Percentiles rank a stretch among this genome's conserved stretches.
Evolutionary conservation across 306 rosid species (phyloP).

Genomic region (Inga laurina): DNA sequence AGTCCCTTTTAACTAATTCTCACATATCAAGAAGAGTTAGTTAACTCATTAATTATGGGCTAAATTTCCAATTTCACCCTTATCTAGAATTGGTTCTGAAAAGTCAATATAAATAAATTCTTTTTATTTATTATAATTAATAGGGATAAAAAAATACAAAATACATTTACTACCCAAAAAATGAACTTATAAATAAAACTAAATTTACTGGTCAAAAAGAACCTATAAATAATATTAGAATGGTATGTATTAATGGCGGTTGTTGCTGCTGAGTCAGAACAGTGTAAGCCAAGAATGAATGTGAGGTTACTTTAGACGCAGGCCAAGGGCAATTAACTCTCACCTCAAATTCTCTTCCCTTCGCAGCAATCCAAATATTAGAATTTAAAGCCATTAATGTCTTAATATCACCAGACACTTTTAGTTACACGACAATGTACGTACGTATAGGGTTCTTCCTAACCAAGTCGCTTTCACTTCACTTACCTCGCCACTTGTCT

Average conservation of each 20-base stretch:
- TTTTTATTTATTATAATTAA: too few relatives aligned
- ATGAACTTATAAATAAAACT: too few relatives aligned
- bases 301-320: constrained; percentile 42
- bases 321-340: constrained; percentile 50
- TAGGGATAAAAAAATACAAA: too few relatives aligned
- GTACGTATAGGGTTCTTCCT: background rate
- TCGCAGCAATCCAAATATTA: constrained; percentile 5
- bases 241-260: background rate
- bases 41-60: too few relatives aligned
- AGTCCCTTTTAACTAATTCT: too few relatives aligned
- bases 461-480: constrained; percentile 30
- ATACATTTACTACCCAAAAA: too few relatives aligned
- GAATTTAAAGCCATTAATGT: constrained; percentile 4
- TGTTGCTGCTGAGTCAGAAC: constrained; percentile 24
- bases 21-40: too few relatives aligned
- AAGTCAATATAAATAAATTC: too few relatives aligned
- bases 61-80: too few relatives aligned
- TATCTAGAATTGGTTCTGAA: too few relatives aligned
- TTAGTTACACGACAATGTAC: background rate
- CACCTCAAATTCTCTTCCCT: constrained; percentile 30
- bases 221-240: too few relatives aligned
- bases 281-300: constrained; percentile 15
- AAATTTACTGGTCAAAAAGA: too few relatives aligned
- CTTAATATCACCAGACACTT: background rate
- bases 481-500: constrained; percentile 16